A percentile compares a stretch with the other conserved stretches of the same genome.
Evolutionary conservation across 2,329 filamentous ascomycete species (phyloP).

Genomic region (Aureobasidium uvarum): DNA sequence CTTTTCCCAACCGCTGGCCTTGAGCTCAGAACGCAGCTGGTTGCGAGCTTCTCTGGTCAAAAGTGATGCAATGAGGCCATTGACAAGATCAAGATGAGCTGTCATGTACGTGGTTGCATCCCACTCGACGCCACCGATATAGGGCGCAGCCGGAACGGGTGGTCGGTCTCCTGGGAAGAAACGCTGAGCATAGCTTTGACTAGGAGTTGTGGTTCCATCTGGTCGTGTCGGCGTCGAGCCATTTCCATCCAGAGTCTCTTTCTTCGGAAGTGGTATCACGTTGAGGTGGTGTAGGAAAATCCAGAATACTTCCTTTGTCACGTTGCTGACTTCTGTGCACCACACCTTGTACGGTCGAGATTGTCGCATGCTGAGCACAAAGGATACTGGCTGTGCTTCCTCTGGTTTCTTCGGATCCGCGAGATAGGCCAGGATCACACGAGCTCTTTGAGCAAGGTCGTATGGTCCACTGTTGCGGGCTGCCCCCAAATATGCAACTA

Average conservation of each 20-base stretch:
- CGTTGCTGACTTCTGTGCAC: slow-evolving; percentile 87
- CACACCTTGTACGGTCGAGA: slow-evolving; percentile 88
- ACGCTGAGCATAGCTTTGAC: slow-evolving; percentile 52
- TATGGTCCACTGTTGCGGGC: slow-evolving; percentile 49
- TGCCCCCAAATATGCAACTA: slow-evolving; percentile 75
- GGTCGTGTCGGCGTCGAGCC: neutral
- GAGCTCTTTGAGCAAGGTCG: slow-evolving; percentile 59
- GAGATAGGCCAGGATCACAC: slow-evolving; percentile 73
- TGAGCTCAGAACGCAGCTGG: slow-evolving; percentile 69
- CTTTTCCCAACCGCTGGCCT: slow-evolving; percentile 86
- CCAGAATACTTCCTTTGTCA: slow-evolving; percentile 99
- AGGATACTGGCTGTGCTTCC: slow-evolving; percentile 72
- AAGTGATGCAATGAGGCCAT: slow-evolving; percentile 81
- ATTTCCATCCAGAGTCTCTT: neutral
- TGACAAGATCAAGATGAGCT: slow-evolving; percentile 87
- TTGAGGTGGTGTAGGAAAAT: slow-evolving; percentile 96
- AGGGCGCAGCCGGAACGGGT: slow-evolving; percentile 89
- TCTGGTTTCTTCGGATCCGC: slow-evolving; percentile 75
- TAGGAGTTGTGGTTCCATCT: neutral
- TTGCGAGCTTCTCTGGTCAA: slow-evolving; percentile 71
- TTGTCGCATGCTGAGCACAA: slow-evolving; percentile 85
- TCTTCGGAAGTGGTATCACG: slow-evolving; percentile 65
- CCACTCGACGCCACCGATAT: slow-evolving; percentile 97
- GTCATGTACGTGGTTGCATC: slow-evolving; percentile 96
- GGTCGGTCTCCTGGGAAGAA: slow-evolving; percentile 84